Percentiles rank a stretch among this genome's conserved stretches.
phyloP scores from a whole-genome alignment of 2,329 filamentous ascomycete genomes.

The Teratosphaeria destructans region DNA sequence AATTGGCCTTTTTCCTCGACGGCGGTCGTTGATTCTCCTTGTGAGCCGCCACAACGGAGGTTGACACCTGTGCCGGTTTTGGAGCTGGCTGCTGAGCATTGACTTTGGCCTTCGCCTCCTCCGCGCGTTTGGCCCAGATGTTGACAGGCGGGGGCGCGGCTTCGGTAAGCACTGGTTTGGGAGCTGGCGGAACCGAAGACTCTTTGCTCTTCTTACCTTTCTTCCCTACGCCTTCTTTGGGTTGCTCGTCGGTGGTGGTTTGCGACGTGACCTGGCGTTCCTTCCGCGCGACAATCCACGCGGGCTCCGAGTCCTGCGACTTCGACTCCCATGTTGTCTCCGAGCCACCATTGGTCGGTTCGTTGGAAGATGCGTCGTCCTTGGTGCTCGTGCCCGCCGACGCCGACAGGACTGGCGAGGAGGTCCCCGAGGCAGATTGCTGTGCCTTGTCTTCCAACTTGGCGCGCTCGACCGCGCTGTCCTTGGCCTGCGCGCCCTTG shows the following conservation, averaged over 20 bases:
- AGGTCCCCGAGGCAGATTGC: slow-evolving; percentile 20
- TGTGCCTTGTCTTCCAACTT: slow-evolving; percentile 19
- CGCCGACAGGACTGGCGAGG: slow-evolving; percentile 46
- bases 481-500: slow-evolving; percentile 18
- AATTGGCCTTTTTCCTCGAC: slow-evolving; percentile 20
- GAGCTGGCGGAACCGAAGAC: slow-evolving; percentile 21
- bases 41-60: slow-evolving; percentile 1
- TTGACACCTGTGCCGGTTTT: slow-evolving; percentile 3
- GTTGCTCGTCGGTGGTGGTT: slow-evolving; percentile 2
- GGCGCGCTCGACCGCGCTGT: slow-evolving; percentile 20
- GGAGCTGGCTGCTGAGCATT: slow-evolving; percentile 17
- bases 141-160: slow-evolving; percentile 79
- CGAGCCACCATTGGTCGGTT: slow-evolving; percentile 46
- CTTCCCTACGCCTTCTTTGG: slow-evolving; percentile 4
- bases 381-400: slow-evolving; percentile 46
- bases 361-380: slow-evolving; percentile 51
- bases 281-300: slow-evolving; percentile 47
- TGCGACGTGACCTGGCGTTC: slow-evolving; percentile 19
- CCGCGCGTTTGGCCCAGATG: slow-evolving; percentile 71
- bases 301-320: slow-evolving; percentile 51
- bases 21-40: slow-evolving; percentile 22
- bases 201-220: slow-evolving; percentile 16
- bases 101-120: slow-evolving; percentile 49
- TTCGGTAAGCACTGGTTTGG: slow-evolving; percentile 58
- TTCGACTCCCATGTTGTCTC: slow-evolving; percentile 60